Conservation (phyloP, 2,329 filamentous ascomycete species). For the Sporothrix euskadiensis region DNA sequence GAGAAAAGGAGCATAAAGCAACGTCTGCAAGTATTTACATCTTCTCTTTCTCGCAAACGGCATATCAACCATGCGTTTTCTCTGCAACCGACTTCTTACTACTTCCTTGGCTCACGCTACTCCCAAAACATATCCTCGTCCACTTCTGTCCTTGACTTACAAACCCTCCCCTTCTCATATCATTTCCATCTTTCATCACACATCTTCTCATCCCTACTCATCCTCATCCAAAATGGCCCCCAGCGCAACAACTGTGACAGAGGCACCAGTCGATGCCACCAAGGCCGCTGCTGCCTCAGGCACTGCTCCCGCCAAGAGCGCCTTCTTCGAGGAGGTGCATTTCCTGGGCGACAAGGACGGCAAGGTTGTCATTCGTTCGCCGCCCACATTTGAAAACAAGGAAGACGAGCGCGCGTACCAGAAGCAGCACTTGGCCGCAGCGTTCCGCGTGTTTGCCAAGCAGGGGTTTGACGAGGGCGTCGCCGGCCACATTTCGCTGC, state of each 20-base stretch:
- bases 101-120: not conserved
- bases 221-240: slow-evolving; percentile 4
- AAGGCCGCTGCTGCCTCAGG: not conserved
- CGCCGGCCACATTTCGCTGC: slow-evolving; percentile 62
- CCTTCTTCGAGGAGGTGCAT: slow-evolving; percentile 18
- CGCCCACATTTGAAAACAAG: slow-evolving; percentile 44
- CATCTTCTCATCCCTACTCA: not conserved
- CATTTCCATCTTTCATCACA: not conserved
- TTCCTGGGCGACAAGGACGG: slow-evolving; percentile 22
- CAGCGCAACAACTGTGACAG: not conserved
- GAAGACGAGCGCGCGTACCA: slow-evolving; percentile 60
- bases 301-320: not conserved
- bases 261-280: not conserved
- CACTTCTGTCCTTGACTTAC: not conserved
- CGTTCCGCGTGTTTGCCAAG: slow-evolving; percentile 65
- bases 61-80: not conserved
- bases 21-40: slow-evolving; percentile 1
- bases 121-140: not conserved
- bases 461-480: slow-evolving; percentile 66
- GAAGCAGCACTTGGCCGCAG: slow-evolving; percentile 64
- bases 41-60: not conserved
- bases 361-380: slow-evolving; percentile 15
- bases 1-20: not conserved
- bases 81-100: not conserved
- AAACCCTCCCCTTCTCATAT: not conserved